Percentiles rank a stretch among this genome's conserved stretches.
These are phyloP conservation scores for Peronosclerospora sorghi DNA, from an alignment of 352 stramenopile species.

Conservation along the genomic window DNA sequence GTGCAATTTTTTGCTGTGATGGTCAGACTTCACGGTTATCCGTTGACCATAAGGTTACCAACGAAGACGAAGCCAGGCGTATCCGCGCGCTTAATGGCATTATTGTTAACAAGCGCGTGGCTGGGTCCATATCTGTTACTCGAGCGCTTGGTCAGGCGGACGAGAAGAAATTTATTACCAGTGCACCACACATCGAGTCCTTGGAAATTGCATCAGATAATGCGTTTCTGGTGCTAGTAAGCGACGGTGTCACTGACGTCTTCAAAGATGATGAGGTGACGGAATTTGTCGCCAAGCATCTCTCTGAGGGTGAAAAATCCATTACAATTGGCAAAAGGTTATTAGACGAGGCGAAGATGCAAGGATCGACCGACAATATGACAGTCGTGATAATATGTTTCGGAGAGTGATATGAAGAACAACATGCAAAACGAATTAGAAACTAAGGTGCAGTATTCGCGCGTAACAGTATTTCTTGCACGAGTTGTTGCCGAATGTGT, in stretches of 20 bases:
- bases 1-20: conserved; percentile 49
- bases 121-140: conserved; percentile 57
- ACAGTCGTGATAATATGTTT: conserved; percentile 69
- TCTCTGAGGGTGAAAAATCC: conserved; percentile 34
- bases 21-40: conserved; percentile 42
- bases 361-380: conserved; percentile 78
- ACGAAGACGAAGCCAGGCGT: conserved; percentile 59
- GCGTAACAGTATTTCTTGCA: too few species aligned
- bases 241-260: conserved; percentile 67
- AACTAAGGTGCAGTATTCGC: too few species aligned
- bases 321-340: conserved; percentile 51
- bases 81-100: conserved; percentile 69
- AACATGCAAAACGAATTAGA: too few species aligned
- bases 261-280: conserved; percentile 64
- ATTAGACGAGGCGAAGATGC: conserved; percentile 52
- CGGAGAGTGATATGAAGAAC: conserved; percentile 10
- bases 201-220: conserved; percentile 35
- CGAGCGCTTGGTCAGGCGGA: conserved; percentile 66
- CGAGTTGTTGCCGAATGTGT: too few species aligned
- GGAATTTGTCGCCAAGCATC: conserved; percentile 38
- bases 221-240: conserved; percentile 69
- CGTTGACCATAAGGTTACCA: conserved; percentile 72
- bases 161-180: conserved; percentile 74
- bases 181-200: conserved; percentile 45
- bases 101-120: conserved; percentile 77